Percentiles rank a stretch among this genome's conserved stretches.
Conservation (phyloP, 768 basidiomycete species). For the Galerina sulciceps region DNA sequence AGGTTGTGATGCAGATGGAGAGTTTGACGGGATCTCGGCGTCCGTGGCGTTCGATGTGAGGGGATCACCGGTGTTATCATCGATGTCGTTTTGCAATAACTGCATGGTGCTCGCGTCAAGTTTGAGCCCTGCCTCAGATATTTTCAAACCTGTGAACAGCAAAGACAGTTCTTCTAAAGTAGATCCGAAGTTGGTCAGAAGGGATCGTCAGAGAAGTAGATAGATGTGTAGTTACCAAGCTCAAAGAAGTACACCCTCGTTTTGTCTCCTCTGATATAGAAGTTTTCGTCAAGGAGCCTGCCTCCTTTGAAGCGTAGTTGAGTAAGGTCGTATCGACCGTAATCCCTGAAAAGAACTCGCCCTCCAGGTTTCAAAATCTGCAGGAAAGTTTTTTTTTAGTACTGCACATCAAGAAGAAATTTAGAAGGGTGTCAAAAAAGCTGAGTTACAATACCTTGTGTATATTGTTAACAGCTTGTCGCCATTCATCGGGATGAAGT, state of each 20-base stretch:
- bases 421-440: not conserved
- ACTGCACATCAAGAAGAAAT: not conserved
- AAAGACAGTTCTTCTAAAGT: slow-evolving; percentile 74
- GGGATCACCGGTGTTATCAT: slow-evolving; percentile 17
- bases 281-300: slow-evolving; percentile 88
- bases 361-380: slow-evolving; percentile 94
- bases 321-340: slow-evolving; percentile 93
- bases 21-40: slow-evolving; percentile 2
- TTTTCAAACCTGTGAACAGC: slow-evolving; percentile 71
- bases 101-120: slow-evolving; percentile 35
- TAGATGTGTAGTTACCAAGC: slow-evolving; percentile 50
- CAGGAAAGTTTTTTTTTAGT: not conserved
- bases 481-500: slow-evolving; percentile 93
- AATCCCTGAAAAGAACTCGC: slow-evolving; percentile 85
- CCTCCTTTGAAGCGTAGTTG: slow-evolving; percentile 91
- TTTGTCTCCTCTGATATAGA: slow-evolving; percentile 96
- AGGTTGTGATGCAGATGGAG: not conserved
- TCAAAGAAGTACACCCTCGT: slow-evolving; percentile 98
- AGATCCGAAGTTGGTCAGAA: not conserved
- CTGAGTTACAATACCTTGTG: slow-evolving; percentile 45
- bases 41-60: not conserved
- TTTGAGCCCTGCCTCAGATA: slow-evolving; percentile 32
- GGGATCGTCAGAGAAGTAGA: not conserved
- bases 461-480: slow-evolving; percentile 78
- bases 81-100: slow-evolving; percentile 39